phyloP scores from a whole-genome alignment of 345 rosid genomes.

The Ceriops decandra region DNA sequence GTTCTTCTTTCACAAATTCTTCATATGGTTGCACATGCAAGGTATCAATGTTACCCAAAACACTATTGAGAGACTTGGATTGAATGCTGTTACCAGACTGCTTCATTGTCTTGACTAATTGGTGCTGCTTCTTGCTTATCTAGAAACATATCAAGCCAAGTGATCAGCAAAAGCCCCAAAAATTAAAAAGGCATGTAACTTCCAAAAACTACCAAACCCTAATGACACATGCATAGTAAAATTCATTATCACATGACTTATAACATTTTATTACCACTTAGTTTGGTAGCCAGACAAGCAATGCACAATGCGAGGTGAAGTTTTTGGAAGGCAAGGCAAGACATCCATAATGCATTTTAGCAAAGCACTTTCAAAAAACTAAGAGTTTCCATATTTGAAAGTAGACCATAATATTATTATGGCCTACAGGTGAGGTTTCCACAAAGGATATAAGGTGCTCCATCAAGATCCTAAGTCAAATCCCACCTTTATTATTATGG shows the following conservation, averaged over 20 bases:
- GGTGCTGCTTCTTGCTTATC: slow-evolving; percentile 96
- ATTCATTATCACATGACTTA: background rate
- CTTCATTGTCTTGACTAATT: slow-evolving; percentile 81
- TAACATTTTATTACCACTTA: background rate
- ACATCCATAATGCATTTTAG: background rate
- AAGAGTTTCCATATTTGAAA: background rate
- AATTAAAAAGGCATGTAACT: background rate
- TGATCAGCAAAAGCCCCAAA: slow-evolving; percentile 23
- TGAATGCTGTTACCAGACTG: slow-evolving; percentile 77
- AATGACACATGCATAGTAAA: background rate
- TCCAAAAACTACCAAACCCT: background rate
- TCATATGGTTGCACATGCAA: slow-evolving; percentile 81
- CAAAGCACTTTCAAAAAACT: background rate
- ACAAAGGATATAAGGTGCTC: background rate
- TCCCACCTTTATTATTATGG: background rate
- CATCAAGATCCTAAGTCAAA: background rate
- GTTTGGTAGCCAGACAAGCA: slow-evolving; percentile 1
- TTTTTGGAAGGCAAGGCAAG: background rate
- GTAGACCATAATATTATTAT: background rate
- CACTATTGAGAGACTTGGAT: slow-evolving; percentile 60
- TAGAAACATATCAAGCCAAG: slow-evolving; percentile 27
- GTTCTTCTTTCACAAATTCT: slow-evolving; percentile 84
- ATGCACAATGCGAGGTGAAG: background rate
- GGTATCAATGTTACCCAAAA: slow-evolving; percentile 62
- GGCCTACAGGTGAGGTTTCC: background rate